Evolutionary conservation across 1,284 basidiomycete genomes (phyloP).

Genomic region (Ceratobasidium sp.): DNA sequence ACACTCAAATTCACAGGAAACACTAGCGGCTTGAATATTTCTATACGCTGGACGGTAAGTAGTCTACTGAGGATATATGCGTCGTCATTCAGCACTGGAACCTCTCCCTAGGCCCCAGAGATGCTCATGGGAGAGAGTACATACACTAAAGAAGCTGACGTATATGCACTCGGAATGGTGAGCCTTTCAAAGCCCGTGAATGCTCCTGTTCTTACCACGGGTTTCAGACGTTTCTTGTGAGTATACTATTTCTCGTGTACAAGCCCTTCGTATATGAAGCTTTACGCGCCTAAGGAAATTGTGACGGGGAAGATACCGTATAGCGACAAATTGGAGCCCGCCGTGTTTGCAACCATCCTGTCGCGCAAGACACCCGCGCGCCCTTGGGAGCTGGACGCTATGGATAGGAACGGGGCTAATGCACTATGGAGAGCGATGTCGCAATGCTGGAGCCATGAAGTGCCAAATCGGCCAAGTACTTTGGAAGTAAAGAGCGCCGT

Average conservation of each 20-base stretch:
- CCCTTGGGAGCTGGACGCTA: neutral
- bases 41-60: too few species aligned
- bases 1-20: too few species aligned
- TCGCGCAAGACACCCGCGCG: neutral
- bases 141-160: neutral
- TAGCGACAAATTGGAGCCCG: neutral
- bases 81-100: too few species aligned
- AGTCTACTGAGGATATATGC: too few species aligned
- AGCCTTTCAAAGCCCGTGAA: too few species aligned
- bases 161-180: constrained; percentile 25
- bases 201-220: too few species aligned
- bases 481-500: too few species aligned
- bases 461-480: neutral
- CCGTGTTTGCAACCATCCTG: neutral
- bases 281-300: neutral
- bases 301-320: neutral
- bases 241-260: neutral
- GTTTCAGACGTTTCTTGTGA: neutral
- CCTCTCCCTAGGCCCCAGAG: constrained; percentile 27
- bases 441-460: neutral
- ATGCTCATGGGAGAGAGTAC: neutral
- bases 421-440: neutral
- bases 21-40: too few species aligned
- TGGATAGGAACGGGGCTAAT: neutral
- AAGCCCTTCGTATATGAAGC: neutral